phyloP scores from a whole-genome alignment of 2,329 filamentous ascomycete genomes.

The Aspergillus brunneoviolaceus region DNA sequence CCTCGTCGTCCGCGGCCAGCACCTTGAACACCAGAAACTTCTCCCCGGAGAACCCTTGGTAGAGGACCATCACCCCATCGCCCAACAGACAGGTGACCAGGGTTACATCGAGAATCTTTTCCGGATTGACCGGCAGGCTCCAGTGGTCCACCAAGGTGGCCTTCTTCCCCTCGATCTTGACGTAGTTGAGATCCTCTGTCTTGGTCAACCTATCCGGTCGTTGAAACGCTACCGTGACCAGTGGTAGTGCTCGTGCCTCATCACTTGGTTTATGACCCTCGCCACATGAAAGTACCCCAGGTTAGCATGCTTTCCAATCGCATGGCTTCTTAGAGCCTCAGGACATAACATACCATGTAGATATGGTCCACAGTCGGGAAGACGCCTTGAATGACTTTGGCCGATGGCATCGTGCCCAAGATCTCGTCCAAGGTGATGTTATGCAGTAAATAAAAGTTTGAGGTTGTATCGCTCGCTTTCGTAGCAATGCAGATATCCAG shows the following conservation, averaged over 20 bases:
- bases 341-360: not conserved
- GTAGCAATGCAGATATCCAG: not conserved
- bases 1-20: not conserved
- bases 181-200: not conserved
- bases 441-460: not conserved
- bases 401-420: not conserved
- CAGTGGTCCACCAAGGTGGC: not conserved
- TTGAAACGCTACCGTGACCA: not conserved
- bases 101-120: not conserved
- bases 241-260: not conserved
- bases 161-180: not conserved
- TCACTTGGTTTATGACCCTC: not conserved
- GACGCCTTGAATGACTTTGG: not conserved
- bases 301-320: not conserved
- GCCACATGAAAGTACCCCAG: not conserved
- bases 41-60: not conserved
- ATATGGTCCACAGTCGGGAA: not conserved
- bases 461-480: not conserved
- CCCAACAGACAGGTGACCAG: not conserved
- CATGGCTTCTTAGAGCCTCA: rapidly evolving
- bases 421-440: not conserved
- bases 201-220: not conserved
- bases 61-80: not conserved
- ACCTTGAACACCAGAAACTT: not conserved
- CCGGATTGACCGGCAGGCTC: not conserved